A percentile compares a stretch with the other conserved stretches of the same genome.
These are phyloP conservation scores for Prosopis cineraria DNA, from an alignment of 306 rosid genomes.

Conservation along the genomic window DNA sequence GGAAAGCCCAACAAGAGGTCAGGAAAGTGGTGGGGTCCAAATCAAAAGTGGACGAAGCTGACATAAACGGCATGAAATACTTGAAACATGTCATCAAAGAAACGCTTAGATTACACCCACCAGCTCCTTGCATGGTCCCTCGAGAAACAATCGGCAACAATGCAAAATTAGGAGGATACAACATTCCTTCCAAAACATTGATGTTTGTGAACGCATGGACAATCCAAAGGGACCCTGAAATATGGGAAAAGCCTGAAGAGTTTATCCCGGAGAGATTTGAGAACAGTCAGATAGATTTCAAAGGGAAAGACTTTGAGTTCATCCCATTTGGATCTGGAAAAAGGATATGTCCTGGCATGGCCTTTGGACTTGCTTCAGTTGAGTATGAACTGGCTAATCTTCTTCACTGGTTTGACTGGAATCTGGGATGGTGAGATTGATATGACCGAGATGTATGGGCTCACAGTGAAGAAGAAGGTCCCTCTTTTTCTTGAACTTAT, in stretches of 20 bases:
- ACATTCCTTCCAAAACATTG: background rate
- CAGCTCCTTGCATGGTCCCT: conserved; percentile 36
- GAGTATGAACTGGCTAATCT: conserved; percentile 34
- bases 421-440: conserved; percentile 7
- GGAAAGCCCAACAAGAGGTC: conserved; percentile 44
- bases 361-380: conserved; percentile 1
- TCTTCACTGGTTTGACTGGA: conserved; percentile 51
- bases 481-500: conserved; percentile 31
- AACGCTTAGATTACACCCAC: conserved; percentile 47
- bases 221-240: too few relatives aligned
- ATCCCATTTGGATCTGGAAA: conserved; percentile 25
- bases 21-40: conserved; percentile 49
- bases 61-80: conserved; percentile 41
- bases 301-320: too few relatives aligned
- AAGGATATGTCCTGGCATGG: conserved; percentile 24
- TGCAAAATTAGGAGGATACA: conserved; percentile 29
- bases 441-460: background rate
- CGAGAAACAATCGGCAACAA: conserved; percentile 23
- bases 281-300: too few relatives aligned
- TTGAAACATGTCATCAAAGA: conserved; percentile 44
- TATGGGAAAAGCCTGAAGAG: too few relatives aligned
- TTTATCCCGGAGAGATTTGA: too few relatives aligned
- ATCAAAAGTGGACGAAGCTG: too few relatives aligned
- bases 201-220: too few relatives aligned
- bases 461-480: conserved; percentile 23